Base-by-base conservation (phyloP, 2,329 filamentous ascomycete genomes). In the Bipolaris cookei region DNA sequence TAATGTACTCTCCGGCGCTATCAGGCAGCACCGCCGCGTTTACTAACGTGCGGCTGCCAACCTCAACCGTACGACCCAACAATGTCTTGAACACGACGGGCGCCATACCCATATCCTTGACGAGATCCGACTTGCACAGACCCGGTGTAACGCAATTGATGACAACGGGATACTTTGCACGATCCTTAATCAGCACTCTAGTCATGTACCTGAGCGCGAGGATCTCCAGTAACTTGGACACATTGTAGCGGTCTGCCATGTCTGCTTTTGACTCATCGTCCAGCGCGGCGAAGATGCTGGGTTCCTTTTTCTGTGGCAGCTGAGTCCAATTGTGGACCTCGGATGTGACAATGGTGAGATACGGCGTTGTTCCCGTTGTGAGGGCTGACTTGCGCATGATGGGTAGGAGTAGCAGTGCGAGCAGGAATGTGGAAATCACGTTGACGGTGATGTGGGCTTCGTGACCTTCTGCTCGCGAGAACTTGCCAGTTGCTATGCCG, bases 1-100 rank as follows among this genome's bases (percentile, higher is more conserved):
- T 68, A 21, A 78, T 51, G 44, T 77, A 79, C 56, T 73, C 62
- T 0, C 77, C 77, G 5, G 61, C 72, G 46, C 73, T 69, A 3
- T 51, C 37, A 0, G 73, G 73, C 20, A 51, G 58, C 25, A 66
- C 45, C 6, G 68, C 75, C 1, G 70, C 76, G 56, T 74, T 61
- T 1, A 79, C 75, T 20, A 79, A 58, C 1, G 71, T 77, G n/a
- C 77, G 58, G 5, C 64, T 65, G 0, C 78, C 78, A 6, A 75
- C 74, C 56, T 78, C 77, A 0, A 71, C 72, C 5, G 68, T 73
- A 4, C 77, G 61, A 3, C 68, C 75, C n/a, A 71, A 51, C 10
- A 64, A 18, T 13, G 51, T 18, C 48, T 61, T 60, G 20, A 67
- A 37, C 7, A 63, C 30, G 7, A 48, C 39, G 2, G 65, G 34